A percentile compares a stretch with the other conserved stretches of the same genome.
Conservation (phyloP, 2,329 filamentous ascomycete genomes). For the Aspergillus quadricinctus region DNA sequence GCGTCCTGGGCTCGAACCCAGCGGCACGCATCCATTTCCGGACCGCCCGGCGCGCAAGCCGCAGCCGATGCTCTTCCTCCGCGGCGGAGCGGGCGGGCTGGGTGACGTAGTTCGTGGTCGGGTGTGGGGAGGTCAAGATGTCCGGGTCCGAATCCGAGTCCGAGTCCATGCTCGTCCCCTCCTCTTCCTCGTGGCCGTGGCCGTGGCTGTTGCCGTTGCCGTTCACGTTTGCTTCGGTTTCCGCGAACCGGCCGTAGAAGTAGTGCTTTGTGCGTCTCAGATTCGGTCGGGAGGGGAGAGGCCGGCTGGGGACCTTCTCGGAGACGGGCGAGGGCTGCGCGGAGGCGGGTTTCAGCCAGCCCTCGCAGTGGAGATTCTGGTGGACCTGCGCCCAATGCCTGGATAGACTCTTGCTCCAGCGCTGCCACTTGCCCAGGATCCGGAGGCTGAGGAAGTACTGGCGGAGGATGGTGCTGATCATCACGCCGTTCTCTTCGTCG, state of each 20-base stretch:
- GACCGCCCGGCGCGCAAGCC: conserved; percentile 65
- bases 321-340: conserved; percentile 23
- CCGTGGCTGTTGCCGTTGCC: too few relatives aligned
- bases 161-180: conserved; percentile 38
- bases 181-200: conserved; percentile 41
- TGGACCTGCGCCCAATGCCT: conserved; percentile 66
- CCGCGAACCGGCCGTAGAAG: conserved; percentile 30
- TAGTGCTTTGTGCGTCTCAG: conserved; percentile 22
- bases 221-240: conserved; percentile 25
- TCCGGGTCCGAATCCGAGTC: conserved; percentile 41
- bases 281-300: conserved; percentile 10
- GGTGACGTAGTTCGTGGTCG: conserved; percentile 36
- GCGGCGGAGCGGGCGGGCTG: conserved; percentile 36
- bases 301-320: conserved; percentile 20
- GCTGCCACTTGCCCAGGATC: conserved; percentile 73
- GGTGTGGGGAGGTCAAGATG: conserved; percentile 31
- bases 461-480: conserved; percentile 79
- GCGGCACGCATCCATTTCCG: conserved; percentile 69
- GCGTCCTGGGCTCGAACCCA: conserved; percentile 51
- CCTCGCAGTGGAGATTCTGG: conserved; percentile 52
- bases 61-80: conserved; percentile 53
- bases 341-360: conserved; percentile 46
- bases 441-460: conserved; percentile 89
- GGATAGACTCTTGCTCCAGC: conserved; percentile 60
- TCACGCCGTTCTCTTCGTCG: conserved; percentile 78